These are phyloP conservation scores for Clavispora vitiphila DNA, from an alignment of 805 yeast genomes.

Conservation along the genomic window DNA sequence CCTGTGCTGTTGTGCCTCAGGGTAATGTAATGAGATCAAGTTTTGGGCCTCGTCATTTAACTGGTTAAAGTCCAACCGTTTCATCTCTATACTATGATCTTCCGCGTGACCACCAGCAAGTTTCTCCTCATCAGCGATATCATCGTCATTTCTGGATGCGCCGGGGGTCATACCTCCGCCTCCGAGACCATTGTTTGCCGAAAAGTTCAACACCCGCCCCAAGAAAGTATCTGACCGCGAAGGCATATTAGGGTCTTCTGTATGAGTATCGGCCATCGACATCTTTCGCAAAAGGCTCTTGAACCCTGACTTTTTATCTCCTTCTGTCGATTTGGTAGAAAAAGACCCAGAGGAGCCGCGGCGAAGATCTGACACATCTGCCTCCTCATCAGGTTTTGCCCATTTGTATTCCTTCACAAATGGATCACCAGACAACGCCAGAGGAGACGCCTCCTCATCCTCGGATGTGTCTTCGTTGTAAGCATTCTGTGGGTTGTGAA, in stretches of 20 bases:
- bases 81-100: constrained; percentile 41
- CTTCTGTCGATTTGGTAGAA: constrained; percentile 15
- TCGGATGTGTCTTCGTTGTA: constrained; percentile 15
- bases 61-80: constrained; percentile 36
- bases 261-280: constrained; percentile 28
- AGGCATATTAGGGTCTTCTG: constrained; percentile 6
- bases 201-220: constrained; percentile 29
- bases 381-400: constrained; percentile 22
- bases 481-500: background rate
- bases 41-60: constrained; percentile 51
- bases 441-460: constrained; percentile 3
- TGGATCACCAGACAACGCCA: background rate
- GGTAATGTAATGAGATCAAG: constrained; percentile 47
- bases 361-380: constrained; percentile 6
- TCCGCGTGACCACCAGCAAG: constrained; percentile 14
- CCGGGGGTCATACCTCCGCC: constrained; percentile 44
- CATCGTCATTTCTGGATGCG: constrained; percentile 19
- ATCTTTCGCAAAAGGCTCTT: constrained; percentile 27
- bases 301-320: constrained; percentile 9
- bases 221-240: constrained; percentile 35
- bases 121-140: constrained; percentile 19
- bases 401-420: constrained; percentile 10
- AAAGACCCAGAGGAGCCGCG: constrained; percentile 7
- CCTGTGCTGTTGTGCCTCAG: constrained; percentile 11
- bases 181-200: constrained; percentile 21